Conservation (phyloP, 2,329 filamentous ascomycete genomes). For the Fusarium nanum region DNA sequence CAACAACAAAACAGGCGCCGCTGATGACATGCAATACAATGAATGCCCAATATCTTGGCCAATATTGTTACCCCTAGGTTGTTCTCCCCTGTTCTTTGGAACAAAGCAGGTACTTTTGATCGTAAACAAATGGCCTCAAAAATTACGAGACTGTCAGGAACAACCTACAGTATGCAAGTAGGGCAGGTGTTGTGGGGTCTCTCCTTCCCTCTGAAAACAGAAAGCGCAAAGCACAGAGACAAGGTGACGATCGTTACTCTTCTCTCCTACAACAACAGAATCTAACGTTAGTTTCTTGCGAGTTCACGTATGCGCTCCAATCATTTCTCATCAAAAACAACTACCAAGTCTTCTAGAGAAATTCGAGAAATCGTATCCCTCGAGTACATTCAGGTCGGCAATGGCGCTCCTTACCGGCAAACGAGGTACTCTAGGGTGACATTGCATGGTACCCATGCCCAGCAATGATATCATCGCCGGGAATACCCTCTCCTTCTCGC, state of each 20-base stretch:
- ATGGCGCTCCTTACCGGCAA: slow-evolving; percentile 6
- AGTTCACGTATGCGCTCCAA: slow-evolving; percentile 42
- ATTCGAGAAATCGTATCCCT: slow-evolving; percentile 21
- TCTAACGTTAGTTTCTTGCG: background rate
- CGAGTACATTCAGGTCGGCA: slow-evolving; percentile 12
- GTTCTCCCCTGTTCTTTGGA: background rate
- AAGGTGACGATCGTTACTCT: slow-evolving; percentile 29
- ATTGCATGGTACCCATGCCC: slow-evolving; percentile 1
- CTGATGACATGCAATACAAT: slow-evolving; percentile 26
- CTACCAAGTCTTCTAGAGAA: background rate
- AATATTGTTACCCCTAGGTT: background rate
- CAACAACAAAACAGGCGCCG: slow-evolving; percentile 28
- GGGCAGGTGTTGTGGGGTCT: background rate
- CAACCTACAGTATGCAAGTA: background rate
- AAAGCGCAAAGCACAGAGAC: background rate
- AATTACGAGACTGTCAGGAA: background rate
- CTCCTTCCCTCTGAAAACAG: background rate
- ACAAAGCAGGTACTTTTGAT: background rate
- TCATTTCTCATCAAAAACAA: background rate
- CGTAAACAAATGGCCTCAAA: background rate
- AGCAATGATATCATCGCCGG: slow-evolving; percentile 37
- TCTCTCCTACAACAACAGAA: background rate
- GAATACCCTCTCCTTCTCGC: slow-evolving; percentile 8
- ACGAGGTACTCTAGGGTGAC: slow-evolving; percentile 14
- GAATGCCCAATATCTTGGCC: background rate